Percentiles rank a stretch among this genome's conserved stretches.
These are phyloP conservation scores for Thelephora ganbajun DNA, from an alignment of 768 basidiomycete genomes.

Conservation along the genomic window DNA sequence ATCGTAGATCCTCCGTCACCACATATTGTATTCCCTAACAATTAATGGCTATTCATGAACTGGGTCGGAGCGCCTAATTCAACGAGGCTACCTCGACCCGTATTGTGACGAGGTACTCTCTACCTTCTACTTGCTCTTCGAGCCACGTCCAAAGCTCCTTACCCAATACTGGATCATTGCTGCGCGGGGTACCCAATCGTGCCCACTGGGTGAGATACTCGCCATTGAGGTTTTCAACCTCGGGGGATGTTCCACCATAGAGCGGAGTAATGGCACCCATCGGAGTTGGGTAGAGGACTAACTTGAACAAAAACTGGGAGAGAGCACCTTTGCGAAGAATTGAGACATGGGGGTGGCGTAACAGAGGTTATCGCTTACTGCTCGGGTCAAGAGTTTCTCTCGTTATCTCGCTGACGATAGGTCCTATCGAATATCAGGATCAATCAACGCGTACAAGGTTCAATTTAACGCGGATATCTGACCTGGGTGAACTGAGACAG, in stretches of 20 bases:
- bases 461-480: not conserved
- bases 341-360: slow-evolving; percentile 13
- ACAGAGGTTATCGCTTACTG: not conserved
- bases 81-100: too few relatives aligned
- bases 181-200: slow-evolving; percentile 9
- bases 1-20: too few relatives aligned
- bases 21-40: too few relatives aligned
- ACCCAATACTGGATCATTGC: slow-evolving; percentile 9
- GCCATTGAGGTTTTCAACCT: slow-evolving; percentile 21
- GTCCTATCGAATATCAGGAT: slow-evolving; percentile 4
- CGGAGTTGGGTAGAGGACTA: not conserved
- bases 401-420: slow-evolving; percentile 8
- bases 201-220: slow-evolving; percentile 16
- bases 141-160: slow-evolving; percentile 13
- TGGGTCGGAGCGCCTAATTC: too few relatives aligned
- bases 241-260: slow-evolving; percentile 24
- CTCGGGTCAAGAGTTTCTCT: slow-evolving; percentile 4
- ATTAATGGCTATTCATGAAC: too few relatives aligned
- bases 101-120: too few relatives aligned
- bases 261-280: slow-evolving; percentile 26
- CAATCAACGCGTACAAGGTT: not conserved
- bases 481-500: slow-evolving; percentile 30
- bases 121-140: slow-evolving; percentile 6
- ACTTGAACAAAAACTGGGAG: slow-evolving; percentile 6
- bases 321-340: slow-evolving; percentile 6